Conservation (phyloP, 805 yeast genomes). For the Candida manassasensis region DNA sequence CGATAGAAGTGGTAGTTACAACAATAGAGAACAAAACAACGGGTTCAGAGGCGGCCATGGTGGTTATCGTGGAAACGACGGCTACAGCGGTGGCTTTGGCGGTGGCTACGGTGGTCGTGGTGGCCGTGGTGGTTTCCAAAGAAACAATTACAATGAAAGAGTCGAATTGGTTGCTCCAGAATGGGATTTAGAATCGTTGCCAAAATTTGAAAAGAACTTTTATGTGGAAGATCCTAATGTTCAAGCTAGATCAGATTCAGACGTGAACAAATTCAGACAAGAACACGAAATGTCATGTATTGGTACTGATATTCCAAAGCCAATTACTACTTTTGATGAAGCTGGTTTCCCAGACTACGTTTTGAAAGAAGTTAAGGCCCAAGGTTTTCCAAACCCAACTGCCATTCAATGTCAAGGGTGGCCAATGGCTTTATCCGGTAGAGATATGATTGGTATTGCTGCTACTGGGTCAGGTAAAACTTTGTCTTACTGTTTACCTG, state of each 20-base stretch:
- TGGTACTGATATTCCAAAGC: conserved; percentile 89
- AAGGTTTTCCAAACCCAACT: conserved; percentile 93
- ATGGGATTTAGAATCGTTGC: conserved; percentile 74
- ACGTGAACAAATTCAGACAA: conserved; percentile 70
- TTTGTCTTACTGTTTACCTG: conserved; percentile 92
- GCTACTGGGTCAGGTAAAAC: conserved; percentile 99
- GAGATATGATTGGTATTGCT: conserved; percentile 98
- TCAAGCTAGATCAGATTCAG: conserved; percentile 66
- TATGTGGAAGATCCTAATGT: conserved; percentile 83
- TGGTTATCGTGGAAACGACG: conserved; percentile 30
- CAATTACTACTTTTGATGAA: conserved; percentile 88
- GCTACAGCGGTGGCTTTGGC: conserved; percentile 33
- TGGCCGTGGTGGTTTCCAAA: conserved; percentile 35
- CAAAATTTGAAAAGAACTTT: conserved; percentile 92
- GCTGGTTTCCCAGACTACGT: conserved; percentile 98
- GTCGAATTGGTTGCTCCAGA: conserved; percentile 62
- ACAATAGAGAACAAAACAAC: conserved; percentile 9
- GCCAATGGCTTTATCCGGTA: conserved; percentile 99
- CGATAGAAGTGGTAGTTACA: conserved; percentile 14
- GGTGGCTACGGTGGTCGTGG: conserved; percentile 28
- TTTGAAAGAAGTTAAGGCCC: conserved; percentile 77
- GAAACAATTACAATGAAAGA: conserved; percentile 37
- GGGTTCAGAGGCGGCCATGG: conserved; percentile 20
- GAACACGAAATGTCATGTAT: conserved; percentile 79
- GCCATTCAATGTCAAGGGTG: conserved; percentile 99